Evolutionary conservation across 306 rosid species (phyloP).

Genomic region (Dryas drummondii): DNA sequence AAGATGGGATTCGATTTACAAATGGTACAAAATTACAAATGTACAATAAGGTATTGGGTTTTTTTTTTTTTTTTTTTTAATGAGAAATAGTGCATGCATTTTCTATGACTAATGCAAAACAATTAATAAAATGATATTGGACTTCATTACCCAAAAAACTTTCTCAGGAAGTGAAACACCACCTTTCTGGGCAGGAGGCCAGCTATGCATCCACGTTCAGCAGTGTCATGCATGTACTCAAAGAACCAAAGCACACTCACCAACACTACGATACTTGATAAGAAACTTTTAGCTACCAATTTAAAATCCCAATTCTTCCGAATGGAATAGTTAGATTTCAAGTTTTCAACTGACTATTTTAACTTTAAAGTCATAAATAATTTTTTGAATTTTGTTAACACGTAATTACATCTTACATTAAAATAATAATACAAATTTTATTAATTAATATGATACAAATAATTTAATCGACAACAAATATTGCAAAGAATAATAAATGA

Average conservation of each 20-base stretch:
- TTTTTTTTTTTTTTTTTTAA: no score
- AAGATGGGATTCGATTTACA: neutral
- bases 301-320: no score
- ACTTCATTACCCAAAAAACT: neutral
- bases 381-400: no score
- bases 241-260: neutral
- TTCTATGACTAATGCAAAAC: no score
- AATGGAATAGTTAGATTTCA: no score
- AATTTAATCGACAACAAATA: neutral
- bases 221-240: neutral
- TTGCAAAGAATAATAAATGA: neutral
- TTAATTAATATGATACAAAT: no score
- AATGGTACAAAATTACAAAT: neutral
- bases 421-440: no score
- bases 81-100: no score
- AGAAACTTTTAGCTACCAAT: neutral
- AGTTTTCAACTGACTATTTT: no score
- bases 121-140: neutral
- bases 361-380: no score
- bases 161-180: neutral
- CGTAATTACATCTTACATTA: no score
- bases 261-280: no score
- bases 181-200: neutral
- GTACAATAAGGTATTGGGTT: neutral
- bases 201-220: neutral